Conservation (phyloP, 768 basidiomycete species). For the Dacryopinax primogenitus region DNA sequence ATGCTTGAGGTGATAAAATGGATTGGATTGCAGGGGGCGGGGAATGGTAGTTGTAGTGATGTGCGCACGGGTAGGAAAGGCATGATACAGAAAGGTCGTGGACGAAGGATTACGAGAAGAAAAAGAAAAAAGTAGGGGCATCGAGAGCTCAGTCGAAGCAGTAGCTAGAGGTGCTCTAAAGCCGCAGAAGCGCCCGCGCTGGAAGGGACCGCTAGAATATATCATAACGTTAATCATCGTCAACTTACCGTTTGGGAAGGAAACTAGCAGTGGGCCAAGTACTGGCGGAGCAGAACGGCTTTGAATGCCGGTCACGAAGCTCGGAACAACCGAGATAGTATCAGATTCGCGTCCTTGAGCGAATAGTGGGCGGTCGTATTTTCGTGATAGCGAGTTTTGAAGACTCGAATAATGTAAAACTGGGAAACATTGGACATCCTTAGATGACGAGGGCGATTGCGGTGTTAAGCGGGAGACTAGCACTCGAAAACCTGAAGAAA, state of each 20-base stretch:
- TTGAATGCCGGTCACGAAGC: not conserved
- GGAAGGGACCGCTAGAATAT: not conserved
- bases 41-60: constrained; percentile 3
- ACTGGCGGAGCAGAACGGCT: not conserved
- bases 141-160: constrained; percentile 9
- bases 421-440: constrained; percentile 6
- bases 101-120: not conserved
- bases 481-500: not conserved
- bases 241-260: constrained; percentile 1
- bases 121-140: not conserved
- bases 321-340: not conserved
- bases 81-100: not conserved
- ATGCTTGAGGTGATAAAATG: no score
- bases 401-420: not conserved
- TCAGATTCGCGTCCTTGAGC: not conserved
- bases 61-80: not conserved
- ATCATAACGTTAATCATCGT: not conserved
- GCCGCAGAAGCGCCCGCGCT: not conserved
- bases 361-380: not conserved
- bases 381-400: not conserved
- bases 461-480: not conserved
- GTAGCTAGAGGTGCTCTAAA: not conserved
- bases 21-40: not conserved
- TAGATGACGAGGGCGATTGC: constrained; percentile 9
- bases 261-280: not conserved